Conservation (phyloP, 1,284 basidiomycete species). For the Sphagnurus paluster region DNA sequence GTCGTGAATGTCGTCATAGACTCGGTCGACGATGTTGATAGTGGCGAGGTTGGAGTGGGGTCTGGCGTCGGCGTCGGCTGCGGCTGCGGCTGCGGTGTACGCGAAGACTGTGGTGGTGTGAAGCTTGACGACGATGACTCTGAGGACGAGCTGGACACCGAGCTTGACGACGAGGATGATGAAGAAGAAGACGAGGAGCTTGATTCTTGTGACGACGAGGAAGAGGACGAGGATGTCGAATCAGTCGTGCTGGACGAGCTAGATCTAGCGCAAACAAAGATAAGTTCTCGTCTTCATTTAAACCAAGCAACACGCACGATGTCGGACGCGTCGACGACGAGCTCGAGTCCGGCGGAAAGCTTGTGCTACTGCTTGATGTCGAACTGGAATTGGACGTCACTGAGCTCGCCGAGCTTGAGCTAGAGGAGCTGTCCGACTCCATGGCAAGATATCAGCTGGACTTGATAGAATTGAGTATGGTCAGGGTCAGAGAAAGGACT, state of each 20-base stretch:
- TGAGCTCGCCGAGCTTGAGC: background rate
- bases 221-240: background rate
- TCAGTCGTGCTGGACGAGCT: background rate
- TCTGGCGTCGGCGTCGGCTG: background rate
- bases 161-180: background rate
- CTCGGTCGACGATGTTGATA: background rate
- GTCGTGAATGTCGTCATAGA: constrained; percentile 14
- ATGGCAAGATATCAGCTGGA: too few species aligned
- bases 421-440: background rate
- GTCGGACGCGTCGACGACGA: constrained; percentile 1
- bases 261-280: background rate
- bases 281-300: too few species aligned
- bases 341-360: background rate
- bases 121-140: background rate
- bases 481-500: background rate
- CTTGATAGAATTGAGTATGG: background rate
- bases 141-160: background rate
- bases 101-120: background rate
- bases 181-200: too few species aligned
- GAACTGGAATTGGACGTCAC: background rate
- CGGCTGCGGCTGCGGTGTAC: background rate
- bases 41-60: background rate
- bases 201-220: background rate
- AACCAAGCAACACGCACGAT: background rate
- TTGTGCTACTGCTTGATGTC: background rate